phyloP scores from a whole-genome alignment of 345 rosid species.

The Pseudoturritis turrita region DNA sequence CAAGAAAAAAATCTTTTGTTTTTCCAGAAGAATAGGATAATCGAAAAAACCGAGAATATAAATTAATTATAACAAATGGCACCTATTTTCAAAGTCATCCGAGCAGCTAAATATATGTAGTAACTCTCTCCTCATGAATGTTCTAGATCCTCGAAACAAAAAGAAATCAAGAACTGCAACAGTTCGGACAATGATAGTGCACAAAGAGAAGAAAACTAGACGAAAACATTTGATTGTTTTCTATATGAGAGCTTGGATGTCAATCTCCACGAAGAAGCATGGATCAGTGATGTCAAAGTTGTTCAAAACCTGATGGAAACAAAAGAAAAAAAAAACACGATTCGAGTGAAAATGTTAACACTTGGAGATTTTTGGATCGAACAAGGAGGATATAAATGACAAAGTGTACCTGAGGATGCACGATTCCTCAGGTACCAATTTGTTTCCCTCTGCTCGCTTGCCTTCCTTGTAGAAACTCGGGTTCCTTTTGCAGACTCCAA shows the following conservation, averaged over 20 bases:
- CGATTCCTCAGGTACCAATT: conserved; percentile 76
- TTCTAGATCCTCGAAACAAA: not conserved
- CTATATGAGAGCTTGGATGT: conserved; percentile 45
- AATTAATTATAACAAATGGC: no score
- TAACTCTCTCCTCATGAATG: not conserved
- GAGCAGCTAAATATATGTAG: not conserved
- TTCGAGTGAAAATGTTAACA: no score
- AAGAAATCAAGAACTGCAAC: not conserved
- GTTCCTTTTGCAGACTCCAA: conserved; percentile 38
- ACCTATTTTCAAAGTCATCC: no score
- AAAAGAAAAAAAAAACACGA: no score
- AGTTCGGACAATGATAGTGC: not conserved
- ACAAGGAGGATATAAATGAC: not conserved
- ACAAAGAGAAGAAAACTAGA: not conserved
- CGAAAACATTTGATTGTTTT: not conserved
- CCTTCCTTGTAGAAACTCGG: conserved; percentile 74
- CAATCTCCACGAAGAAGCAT: conserved; percentile 70
- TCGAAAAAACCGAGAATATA: no score
- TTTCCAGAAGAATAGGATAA: no score
- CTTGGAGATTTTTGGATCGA: not conserved
- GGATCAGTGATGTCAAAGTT: conserved; percentile 81
- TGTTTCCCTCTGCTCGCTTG: conserved; percentile 83
- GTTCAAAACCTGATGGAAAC: conserved; percentile 53
- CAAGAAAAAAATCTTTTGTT: no score
- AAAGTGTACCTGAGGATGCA: conserved; percentile 71